Conservation (phyloP, 2,329 filamentous ascomycete genomes). For the Neocatenulostroma microsporum region DNA sequence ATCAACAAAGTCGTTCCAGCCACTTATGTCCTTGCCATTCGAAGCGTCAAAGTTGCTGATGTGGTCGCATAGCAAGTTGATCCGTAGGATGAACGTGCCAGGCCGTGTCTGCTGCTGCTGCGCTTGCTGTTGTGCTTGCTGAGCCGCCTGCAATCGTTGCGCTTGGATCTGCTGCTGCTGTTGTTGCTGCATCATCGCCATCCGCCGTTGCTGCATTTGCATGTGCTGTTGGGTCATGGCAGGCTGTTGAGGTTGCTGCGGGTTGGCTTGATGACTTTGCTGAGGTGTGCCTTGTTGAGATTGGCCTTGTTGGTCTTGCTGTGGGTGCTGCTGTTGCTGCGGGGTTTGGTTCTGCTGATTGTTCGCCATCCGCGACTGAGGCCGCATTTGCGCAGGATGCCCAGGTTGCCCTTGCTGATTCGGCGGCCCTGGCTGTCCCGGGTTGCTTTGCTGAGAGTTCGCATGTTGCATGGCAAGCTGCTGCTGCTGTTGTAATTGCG, state of each 20-base stretch:
- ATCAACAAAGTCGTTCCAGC: conserved; percentile 73
- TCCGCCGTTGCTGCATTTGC: conserved; percentile 15
- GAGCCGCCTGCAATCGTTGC: conserved; percentile 27
- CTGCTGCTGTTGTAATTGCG: conserved; percentile 25
- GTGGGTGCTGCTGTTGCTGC: conserved; percentile 35
- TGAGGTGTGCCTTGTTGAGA: conserved; percentile 30
- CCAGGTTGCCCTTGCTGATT: conserved; percentile 30
- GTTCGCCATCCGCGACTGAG: conserved; percentile 32
- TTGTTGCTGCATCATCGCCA: conserved; percentile 11
- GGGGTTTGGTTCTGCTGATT: conserved; percentile 23
- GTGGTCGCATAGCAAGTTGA: conserved; percentile 51
- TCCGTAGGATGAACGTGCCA: conserved; percentile 43
- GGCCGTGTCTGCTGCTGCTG: conserved; percentile 18
- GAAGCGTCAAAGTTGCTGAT: conserved; percentile 48
- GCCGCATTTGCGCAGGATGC: conserved; percentile 32
- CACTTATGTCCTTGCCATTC: conserved; percentile 58
- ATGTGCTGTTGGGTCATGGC: conserved; percentile 24
- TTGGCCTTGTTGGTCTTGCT: conserved; percentile 27
- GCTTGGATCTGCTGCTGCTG: conserved; percentile 8
- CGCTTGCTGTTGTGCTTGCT: conserved; percentile 24
- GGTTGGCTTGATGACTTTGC: too few relatives aligned
- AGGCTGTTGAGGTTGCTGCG: conserved; percentile 23
- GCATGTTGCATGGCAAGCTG: conserved; percentile 41
- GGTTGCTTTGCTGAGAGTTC: conserved; percentile 43
- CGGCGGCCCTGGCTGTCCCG: conserved; percentile 36